Percentiles rank a stretch among this genome's conserved stretches.
phyloP scores from a whole-genome alignment of 768 basidiomycete genomes.

The Phlegmacium glaucopus region DNA sequence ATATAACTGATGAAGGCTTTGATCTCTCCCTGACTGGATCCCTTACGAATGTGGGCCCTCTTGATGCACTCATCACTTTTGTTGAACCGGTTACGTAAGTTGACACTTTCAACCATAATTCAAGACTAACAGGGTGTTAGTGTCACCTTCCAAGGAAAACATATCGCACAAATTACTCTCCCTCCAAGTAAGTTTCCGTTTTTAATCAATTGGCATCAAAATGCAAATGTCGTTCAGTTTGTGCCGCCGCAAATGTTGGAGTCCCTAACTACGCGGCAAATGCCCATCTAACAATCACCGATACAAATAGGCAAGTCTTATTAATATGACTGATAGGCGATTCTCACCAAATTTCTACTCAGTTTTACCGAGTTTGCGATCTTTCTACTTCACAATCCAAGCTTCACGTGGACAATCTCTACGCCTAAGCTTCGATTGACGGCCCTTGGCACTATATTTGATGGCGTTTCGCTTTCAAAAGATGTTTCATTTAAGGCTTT shows the following conservation, averaged over 20 bases:
- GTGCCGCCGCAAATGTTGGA: constrained; percentile 63
- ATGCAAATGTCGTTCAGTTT: constrained; percentile 37
- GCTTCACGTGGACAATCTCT: constrained; percentile 70
- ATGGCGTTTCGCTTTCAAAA: constrained; percentile 60
- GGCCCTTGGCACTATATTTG: constrained; percentile 68
- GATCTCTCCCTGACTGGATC: constrained; percentile 58
- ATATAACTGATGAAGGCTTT: constrained; percentile 60
- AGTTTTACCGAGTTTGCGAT: constrained; percentile 66
- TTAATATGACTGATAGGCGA: background rate
- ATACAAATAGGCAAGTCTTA: constrained; percentile 41
- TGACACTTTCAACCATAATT: background rate
- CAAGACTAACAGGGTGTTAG: constrained; percentile 23
- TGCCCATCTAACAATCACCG: constrained; percentile 53
- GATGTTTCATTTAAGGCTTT: constrained; percentile 64
- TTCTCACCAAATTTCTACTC: background rate
- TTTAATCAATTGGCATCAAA: background rate
- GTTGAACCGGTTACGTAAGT: constrained; percentile 56
- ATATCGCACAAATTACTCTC: constrained; percentile 64
- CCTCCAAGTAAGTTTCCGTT: constrained; percentile 41
- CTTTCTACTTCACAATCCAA: constrained; percentile 58
- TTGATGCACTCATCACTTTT: constrained; percentile 69
- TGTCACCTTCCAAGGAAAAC: constrained; percentile 58
- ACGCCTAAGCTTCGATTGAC: constrained; percentile 59
- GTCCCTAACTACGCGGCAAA: constrained; percentile 58
- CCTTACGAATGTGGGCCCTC: constrained; percentile 58